These are phyloP conservation scores for Amylostereum chailletii DNA, from an alignment of 1,284 basidiomycete species.

Conservation along the genomic window DNA sequence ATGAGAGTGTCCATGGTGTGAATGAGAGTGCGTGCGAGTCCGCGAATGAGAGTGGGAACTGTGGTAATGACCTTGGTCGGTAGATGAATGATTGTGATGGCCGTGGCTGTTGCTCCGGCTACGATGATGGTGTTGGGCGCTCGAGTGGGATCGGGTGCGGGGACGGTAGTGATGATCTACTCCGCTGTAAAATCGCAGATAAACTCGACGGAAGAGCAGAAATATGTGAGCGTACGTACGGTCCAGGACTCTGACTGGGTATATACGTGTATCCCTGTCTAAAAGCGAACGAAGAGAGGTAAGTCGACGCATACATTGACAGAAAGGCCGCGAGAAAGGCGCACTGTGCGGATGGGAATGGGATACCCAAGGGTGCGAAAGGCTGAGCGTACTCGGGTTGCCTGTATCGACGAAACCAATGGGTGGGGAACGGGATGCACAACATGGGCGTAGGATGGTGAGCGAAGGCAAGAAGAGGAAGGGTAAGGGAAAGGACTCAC, in stretches of 20 bases:
- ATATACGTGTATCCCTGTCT: neutral
- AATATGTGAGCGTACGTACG: neutral
- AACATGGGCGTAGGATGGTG: too few species aligned
- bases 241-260: neutral
- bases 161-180: conserved; percentile 6
- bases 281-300: too few species aligned
- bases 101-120: neutral
- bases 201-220: neutral
- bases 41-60: neutral
- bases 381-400: neutral
- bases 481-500: too few species aligned
- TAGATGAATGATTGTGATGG: neutral
- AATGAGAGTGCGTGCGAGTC: neutral
- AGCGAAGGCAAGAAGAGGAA: too few species aligned
- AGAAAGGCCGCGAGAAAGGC: too few species aligned
- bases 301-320: too few species aligned
- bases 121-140: neutral
- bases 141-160: conserved; percentile 4
- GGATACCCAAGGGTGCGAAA: neutral
- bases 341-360: neutral
- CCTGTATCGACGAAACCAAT: neutral
- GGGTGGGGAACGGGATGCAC: too few species aligned
- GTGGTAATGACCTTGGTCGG: conserved; percentile 1
- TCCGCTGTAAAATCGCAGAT: neutral
- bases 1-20: neutral